A percentile compares a stretch with the other conserved stretches of the same genome.
phyloP scores from a whole-genome alignment of 805 yeast species.

The Wickerhamiella brachini region DNA sequence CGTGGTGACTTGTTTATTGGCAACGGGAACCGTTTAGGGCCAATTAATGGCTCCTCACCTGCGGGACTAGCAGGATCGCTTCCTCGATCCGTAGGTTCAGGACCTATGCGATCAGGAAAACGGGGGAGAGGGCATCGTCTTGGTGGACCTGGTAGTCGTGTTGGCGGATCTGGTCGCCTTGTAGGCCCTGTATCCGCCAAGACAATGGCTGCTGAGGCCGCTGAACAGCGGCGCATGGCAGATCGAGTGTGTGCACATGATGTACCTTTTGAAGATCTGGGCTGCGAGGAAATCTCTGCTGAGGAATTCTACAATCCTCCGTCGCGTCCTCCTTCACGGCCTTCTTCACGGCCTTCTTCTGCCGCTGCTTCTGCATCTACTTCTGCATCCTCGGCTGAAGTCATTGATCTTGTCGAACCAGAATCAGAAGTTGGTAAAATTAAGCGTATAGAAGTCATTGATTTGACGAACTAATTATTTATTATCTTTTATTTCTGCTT shows the following conservation, averaged over 20 bases:
- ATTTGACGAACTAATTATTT: conserved; percentile 2
- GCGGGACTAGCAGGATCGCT: too few relatives aligned
- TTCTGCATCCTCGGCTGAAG: not conserved
- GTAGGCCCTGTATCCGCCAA: not conserved
- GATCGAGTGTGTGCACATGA: conserved; percentile 12
- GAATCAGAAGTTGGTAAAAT: not conserved
- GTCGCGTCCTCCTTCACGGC: not conserved
- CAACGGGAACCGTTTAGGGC: conserved; percentile 35
- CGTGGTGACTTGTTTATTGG: conserved; percentile 36
- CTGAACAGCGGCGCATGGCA: conserved; percentile 37
- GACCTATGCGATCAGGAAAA: not conserved
- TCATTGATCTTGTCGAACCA: not conserved
- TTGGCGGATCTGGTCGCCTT: conserved; percentile 14
- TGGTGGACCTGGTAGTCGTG: conserved; percentile 23
- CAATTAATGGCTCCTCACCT: conserved; percentile 1
- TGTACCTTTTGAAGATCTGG: conserved; percentile 4
- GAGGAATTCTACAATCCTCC: conserved; percentile 1
- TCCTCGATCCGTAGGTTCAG: too few relatives aligned
- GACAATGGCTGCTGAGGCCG: conserved; percentile 33
- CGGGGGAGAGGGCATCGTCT: not conserved
- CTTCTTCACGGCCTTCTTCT: not conserved
- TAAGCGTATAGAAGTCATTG: conserved; percentile 1
- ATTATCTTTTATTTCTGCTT: not conserved
- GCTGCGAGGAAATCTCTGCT: conserved; percentile 3
- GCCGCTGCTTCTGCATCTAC: not conserved